Evolutionary conservation across 1,284 basidiomycete species (phyloP), one percentile per base, ranked within the genome.

Genomic region (Leccinum fallax): DNA sequence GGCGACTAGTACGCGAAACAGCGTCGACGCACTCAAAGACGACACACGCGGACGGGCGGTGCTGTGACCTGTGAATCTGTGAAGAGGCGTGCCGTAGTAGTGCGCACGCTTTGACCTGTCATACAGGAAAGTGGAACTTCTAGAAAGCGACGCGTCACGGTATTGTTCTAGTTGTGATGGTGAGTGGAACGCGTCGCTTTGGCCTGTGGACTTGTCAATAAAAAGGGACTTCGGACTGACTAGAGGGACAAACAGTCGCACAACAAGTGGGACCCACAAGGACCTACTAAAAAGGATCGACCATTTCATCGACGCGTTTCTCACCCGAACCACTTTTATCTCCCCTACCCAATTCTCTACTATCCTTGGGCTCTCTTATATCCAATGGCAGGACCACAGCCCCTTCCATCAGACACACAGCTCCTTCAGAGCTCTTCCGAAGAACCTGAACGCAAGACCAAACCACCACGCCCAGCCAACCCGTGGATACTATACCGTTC

Each of bases 401-500:
- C 11, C 48, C n/a, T 43, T 43, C 40, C 40, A 43, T 49, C 48
- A 38, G 36, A 34, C 3, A 56, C 2, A 19, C 58, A 38, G 1
- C 5, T 43, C 10, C 11, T 49, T 2, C 53, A 40, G 4, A 1
- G 51, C 21, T 52, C 59, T 15, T 53, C 62, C 16, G 72, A 69
- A 59, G 69, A 60, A 15, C 58, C 48, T 40, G 63, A 60, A 21
- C 63, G 61, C 52, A 67, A 62, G 30, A 61, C 60, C 16, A 74
- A 84, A 62, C 82, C 85, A 0, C 88, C 88, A 1, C 84, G 94
- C 0, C 95, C 95, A 2, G 87, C 89, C 16, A 97, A 97, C 74
- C 89, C 94, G 0, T 97, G 93, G 93, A 96, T 97, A 64, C 69
- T 97, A n/a, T 97, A 94, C 74, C 87, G 94, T 49, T 88, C 89